Evolutionary conservation across 768 basidiomycete species (phyloP).

Genomic region (Gloeopeniophorella convolvens): DNA sequence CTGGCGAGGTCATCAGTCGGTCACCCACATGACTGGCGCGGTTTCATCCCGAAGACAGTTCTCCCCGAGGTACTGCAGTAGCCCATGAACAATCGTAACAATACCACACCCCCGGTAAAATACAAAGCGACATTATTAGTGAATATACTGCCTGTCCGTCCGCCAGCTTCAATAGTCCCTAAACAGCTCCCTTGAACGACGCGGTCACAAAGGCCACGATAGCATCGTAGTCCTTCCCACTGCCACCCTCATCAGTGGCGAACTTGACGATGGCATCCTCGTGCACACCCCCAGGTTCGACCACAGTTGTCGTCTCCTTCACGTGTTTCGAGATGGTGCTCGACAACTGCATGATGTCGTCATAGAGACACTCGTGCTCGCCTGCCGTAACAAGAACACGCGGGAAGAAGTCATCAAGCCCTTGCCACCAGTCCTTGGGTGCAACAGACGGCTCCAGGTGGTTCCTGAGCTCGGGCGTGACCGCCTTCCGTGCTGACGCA

Average conservation of each 20-base stretch:
- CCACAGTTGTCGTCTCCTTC: background rate
- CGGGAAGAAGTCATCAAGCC: background rate
- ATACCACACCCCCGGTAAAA: too few relatives aligned
- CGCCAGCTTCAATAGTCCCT: too few relatives aligned
- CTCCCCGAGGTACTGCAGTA: too few relatives aligned
- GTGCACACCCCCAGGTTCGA: background rate
- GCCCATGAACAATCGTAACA: too few relatives aligned
- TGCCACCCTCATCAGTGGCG: background rate
- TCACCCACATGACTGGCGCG: too few relatives aligned
- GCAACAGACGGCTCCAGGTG: background rate
- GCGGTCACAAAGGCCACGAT: background rate
- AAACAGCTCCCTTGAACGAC: background rate
- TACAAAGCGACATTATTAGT: too few relatives aligned
- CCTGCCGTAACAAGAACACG: background rate
- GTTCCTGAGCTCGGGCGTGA: background rate
- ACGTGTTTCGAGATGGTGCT: background rate
- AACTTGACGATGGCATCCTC: conserved; percentile 4
- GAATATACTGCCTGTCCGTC: too few relatives aligned
- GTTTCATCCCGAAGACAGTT: too few relatives aligned
- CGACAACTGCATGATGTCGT: background rate
- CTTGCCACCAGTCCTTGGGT: background rate
- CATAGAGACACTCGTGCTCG: background rate
- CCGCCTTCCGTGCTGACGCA: background rate
- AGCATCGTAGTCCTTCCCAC: background rate
- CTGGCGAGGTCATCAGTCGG: too few relatives aligned